Base-by-base conservation (phyloP, 2,329 filamentous ascomycete genomes). In the Fusarium pseudograminearum region DNA sequence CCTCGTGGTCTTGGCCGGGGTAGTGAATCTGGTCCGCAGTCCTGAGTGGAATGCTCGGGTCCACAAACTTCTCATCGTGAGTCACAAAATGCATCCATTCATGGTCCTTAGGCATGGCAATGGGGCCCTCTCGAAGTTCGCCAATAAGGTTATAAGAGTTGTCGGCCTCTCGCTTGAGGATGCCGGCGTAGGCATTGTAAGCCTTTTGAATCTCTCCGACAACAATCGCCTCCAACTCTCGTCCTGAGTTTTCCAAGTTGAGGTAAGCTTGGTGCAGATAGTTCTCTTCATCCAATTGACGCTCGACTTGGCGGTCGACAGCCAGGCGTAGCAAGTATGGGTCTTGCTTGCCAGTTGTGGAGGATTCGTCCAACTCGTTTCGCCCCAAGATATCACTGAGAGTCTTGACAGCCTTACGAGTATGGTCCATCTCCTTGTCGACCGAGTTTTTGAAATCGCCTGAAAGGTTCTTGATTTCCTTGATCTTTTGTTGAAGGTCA, bases 151-250 rank as follows among this genome's bases (percentile, higher is more conserved):
- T 87, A 76, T 93, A 93, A 34, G 91, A 89, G 57, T 93, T 90
- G 70, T 97, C 94, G 12, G 93, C 92, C 77, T 98, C 95, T 47
- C 94, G 91, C 83, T 95, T 97, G 65, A 98, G 83, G 69, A 98
- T 97, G 55, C 91, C 92, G 26, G 94, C 93, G 73, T 97, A 93
- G 4, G 94, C 94, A 75, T 96, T 97, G 83, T 98, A 98, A 0
- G 96, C 94, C 80, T 98, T 98, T 77, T 99, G 96, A 42, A 99
- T 97, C 80, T 99, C 96, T 71, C 94, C 93, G 16, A 99, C 93
- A 1, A 99, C 93, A 69, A 99, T 98, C 1, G 93, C 92, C 80
- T 99, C 96, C 4, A 99, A 88, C 80, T 99, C 96, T 65, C 94
- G 91, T 4, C 96, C 96, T 18, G 96, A 98, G 71, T 89, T 93